phyloP scores from a whole-genome alignment of 2,329 filamentous ascomycete species.

The Beauveria caledonica region DNA sequence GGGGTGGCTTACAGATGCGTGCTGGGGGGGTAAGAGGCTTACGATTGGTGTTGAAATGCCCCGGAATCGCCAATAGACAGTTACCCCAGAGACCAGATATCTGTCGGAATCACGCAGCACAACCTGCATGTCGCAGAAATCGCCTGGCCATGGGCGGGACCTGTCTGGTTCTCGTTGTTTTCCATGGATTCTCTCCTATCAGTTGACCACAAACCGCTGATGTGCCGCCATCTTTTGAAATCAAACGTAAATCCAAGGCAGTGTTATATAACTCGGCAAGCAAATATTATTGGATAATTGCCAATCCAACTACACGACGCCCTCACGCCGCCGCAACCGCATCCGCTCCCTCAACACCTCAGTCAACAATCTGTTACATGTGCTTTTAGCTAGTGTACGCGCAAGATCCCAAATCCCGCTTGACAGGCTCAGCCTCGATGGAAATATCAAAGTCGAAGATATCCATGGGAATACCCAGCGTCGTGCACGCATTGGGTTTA shows the following conservation, averaged over 20 bases:
- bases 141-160: no score
- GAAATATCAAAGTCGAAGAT: conserved; percentile 93
- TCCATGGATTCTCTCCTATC: no score
- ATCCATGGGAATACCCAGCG: conserved; percentile 80
- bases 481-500: conserved; percentile 86
- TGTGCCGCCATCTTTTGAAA: no score
- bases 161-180: no score
- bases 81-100: background rate
- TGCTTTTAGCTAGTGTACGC: conserved; percentile 4
- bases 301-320: no score
- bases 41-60: conserved; percentile 4
- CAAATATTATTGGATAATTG: no score
- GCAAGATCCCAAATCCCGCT: conserved; percentile 17
- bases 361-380: background rate
- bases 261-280: no score
- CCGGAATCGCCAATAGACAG: background rate
- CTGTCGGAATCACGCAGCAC: background rate
- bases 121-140: no score
- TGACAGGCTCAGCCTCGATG: conserved; percentile 17
- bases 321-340: no score
- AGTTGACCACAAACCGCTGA: no score
- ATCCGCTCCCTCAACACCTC: no score
- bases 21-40: background rate
- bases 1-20: background rate
- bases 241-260: no score